phyloP scores from a whole-genome alignment of 805 yeast genomes.

The Ogataea methylovora region DNA sequence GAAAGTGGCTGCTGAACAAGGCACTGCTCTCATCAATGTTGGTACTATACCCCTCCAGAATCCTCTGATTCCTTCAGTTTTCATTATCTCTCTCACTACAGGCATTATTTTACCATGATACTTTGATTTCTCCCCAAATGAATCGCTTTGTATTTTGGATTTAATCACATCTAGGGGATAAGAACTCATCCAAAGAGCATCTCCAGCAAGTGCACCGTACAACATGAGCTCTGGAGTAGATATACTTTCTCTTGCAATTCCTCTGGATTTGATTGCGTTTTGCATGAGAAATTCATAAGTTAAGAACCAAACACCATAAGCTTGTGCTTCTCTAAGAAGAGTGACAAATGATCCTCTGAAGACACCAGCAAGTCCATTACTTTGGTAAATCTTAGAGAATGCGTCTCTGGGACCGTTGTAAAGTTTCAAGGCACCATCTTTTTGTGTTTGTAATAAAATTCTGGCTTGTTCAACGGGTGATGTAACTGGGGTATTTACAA shows the following conservation, averaged over 20 bases:
- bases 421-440: constrained; percentile 9
- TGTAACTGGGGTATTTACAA: constrained; percentile 56
- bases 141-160: constrained; percentile 46
- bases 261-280: constrained; percentile 24
- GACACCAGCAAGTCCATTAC: constrained; percentile 41
- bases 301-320: constrained; percentile 70
- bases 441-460: constrained; percentile 51
- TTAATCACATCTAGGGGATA: constrained; percentile 49
- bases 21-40: constrained; percentile 51
- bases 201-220: constrained; percentile 64
- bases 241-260: constrained; percentile 37
- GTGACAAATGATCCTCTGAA: constrained; percentile 52
- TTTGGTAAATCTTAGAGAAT: constrained; percentile 31
- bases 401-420: constrained; percentile 38
- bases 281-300: constrained; percentile 53
- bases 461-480: constrained; percentile 63
- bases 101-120: constrained; percentile 31
- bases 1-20: constrained; percentile 69
- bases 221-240: constrained; percentile 47
- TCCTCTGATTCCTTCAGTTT: constrained; percentile 38
- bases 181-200: constrained; percentile 52
- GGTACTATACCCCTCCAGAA: constrained; percentile 62
- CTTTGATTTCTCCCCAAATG: constrained; percentile 34
- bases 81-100: constrained; percentile 33
- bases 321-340: constrained; percentile 53